Conservation (phyloP, 257 asterid genomes). For the Capsicum rhomboideum region DNA sequence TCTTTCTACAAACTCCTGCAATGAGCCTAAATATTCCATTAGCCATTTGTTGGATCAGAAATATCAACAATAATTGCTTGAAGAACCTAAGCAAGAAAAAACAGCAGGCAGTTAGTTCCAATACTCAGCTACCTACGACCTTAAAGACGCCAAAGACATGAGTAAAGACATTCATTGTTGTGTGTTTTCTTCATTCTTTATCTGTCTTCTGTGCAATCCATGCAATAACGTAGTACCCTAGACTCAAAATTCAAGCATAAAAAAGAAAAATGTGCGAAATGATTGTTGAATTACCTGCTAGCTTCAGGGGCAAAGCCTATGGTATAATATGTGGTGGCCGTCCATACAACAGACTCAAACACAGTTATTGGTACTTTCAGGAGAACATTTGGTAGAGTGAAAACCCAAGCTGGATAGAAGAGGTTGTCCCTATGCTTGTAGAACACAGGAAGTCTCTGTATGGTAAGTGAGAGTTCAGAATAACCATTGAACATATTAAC, state of each 20-base stretch:
- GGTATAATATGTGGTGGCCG: constrained; percentile 45
- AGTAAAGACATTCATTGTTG: not conserved
- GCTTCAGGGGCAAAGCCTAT: constrained; percentile 67
- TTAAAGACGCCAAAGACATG: not conserved
- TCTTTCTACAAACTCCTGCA: constrained; percentile 43
- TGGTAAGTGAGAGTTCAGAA: constrained; percentile 43
- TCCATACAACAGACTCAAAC: constrained; percentile 51
- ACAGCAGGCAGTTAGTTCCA: not conserved
- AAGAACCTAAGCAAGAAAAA: constrained; percentile 35
- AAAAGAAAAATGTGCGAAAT: constrained; percentile 26
- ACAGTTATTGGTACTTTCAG: constrained; percentile 45
- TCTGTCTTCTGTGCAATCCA: not conserved
- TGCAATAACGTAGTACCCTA: not conserved
- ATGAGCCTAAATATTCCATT: constrained; percentile 44
- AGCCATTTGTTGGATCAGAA: constrained; percentile 63
- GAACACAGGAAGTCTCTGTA: constrained; percentile 55
- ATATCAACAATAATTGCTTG: constrained; percentile 37
- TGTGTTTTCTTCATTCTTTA: not conserved
- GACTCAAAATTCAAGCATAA: not conserved
- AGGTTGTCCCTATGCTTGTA: constrained; percentile 57
- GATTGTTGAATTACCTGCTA: constrained; percentile 53
- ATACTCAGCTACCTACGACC: not conserved
- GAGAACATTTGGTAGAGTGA: constrained; percentile 42
- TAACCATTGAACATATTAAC: constrained; percentile 54
- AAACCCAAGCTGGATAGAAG: constrained; percentile 63